A percentile compares a stretch with the other conserved stretches of the same genome.
Conservation (phyloP, 2,329 filamentous ascomycete species). For the Acrodontium crateriforme region DNA sequence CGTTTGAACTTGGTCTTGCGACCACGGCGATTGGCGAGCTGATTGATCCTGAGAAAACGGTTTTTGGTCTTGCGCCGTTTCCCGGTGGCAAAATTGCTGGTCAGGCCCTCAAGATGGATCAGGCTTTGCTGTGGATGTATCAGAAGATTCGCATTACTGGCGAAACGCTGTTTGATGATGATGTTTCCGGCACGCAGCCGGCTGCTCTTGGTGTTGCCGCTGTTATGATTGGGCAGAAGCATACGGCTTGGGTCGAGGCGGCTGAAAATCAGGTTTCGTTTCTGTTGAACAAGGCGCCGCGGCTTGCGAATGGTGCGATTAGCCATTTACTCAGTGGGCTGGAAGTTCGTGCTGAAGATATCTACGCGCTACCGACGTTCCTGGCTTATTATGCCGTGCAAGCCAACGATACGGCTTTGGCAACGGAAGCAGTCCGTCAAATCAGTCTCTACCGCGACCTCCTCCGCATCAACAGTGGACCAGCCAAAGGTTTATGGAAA, state of each 20-base stretch:
- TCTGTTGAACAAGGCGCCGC: slow-evolving; percentile 26
- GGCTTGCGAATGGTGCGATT: slow-evolving; percentile 34
- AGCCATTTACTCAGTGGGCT: slow-evolving; percentile 30
- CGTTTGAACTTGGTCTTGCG: slow-evolving; percentile 30
- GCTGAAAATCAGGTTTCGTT: slow-evolving; percentile 29
- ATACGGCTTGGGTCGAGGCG: slow-evolving; percentile 23
- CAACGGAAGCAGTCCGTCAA: slow-evolving; percentile 27
- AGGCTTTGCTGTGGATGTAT: slow-evolving; percentile 23
- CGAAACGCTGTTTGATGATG: slow-evolving; percentile 21
- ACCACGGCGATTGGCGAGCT: slow-evolving; percentile 29
- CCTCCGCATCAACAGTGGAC: slow-evolving; percentile 17
- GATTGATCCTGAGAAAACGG: slow-evolving; percentile 21
- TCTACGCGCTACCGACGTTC: slow-evolving; percentile 38
- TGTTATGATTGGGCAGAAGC: slow-evolving; percentile 28
- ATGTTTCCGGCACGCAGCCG: slow-evolving; percentile 32
- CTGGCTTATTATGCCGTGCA: slow-evolving; percentile 34
- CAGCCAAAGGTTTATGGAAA: slow-evolving; percentile 26
- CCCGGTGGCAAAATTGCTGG: slow-evolving; percentile 17
- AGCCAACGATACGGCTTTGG: slow-evolving; percentile 20
- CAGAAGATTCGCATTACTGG: slow-evolving; percentile 19
- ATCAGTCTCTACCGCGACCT: slow-evolving; percentile 29
- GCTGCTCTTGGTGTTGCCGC: slow-evolving; percentile 33
- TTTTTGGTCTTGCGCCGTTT: slow-evolving; percentile 26
- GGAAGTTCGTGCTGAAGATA: slow-evolving; percentile 37
- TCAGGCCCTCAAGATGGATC: slow-evolving; percentile 13